Evolutionary conservation across 208 protist species (phyloP), one percentile per base, ranked within the genome.

Genomic region (Acanthamoeba lugdunensis): DNA sequence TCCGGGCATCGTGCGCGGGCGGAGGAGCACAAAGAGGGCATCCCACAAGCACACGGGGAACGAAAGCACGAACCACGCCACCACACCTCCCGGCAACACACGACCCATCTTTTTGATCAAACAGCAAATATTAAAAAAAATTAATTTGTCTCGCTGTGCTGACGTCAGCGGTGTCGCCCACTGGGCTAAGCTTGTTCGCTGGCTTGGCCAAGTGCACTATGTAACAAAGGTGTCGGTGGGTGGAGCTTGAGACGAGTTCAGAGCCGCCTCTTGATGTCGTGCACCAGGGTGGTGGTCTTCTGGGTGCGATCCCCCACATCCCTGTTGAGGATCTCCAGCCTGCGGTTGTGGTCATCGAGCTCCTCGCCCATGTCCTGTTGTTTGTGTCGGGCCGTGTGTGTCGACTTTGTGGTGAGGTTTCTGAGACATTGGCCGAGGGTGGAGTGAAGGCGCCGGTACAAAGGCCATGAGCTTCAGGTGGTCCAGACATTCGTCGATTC

Each of bases 1-100:
- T 65, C 82, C 82, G 3, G 48, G 48, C 82, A 89, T 89, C n/a
- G 82, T 89, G 9, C 82, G 82, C 18, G 82, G 82, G n/a, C 82
- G 82, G 18, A 89, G 41, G 14, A 89, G 45, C 5, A 89, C 56
- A 45, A 69, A 89, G 52, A 61, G 48, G 4, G 82, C 82, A 89
- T 89, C 82, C 82, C 82, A 89, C 7, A 89, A 9, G 73, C 73
- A 82, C 30, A 82, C 41, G 41, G 73, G 73, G 45, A 82, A 82
- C n/a, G 73, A 82, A 21, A 82, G 73, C 73, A 82, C 73, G 30
- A 82, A 82, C 73, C 73, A 82, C 33, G 37, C 30, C 18, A 82
- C 30, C 16, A 82, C 73, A 21, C 30, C 30, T 52, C 41, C 73
- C 30, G 73, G 21, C 73, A 82, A 28, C 33, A 82, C 73, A 6